phyloP scores from a whole-genome alignment of 768 basidiomycete genomes.

The Gautieria morchelliformis region DNA sequence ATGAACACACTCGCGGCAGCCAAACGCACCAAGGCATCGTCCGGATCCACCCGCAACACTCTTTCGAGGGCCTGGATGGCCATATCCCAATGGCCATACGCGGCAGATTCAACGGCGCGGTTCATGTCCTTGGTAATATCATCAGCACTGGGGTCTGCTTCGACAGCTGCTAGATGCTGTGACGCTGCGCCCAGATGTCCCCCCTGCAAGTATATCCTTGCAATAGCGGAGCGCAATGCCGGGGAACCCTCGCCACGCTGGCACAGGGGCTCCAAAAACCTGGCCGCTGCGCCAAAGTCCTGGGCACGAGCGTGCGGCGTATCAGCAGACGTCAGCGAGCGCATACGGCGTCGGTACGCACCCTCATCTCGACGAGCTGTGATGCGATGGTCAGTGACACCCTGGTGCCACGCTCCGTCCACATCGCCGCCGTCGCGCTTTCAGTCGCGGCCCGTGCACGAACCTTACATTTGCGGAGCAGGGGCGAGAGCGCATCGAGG shows the following conservation, averaged over 20 bases:
- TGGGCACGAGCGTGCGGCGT: constrained; percentile 17
- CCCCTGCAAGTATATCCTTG: constrained; percentile 63
- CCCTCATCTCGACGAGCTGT: constrained; percentile 81
- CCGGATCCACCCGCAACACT: constrained; percentile 43
- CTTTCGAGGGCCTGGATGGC: constrained; percentile 37
- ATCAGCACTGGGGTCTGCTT: constrained; percentile 32
- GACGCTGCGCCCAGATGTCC: constrained; percentile 55
- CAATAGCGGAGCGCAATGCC: constrained; percentile 58
- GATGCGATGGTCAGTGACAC: constrained; percentile 73
- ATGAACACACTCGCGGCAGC: background rate
- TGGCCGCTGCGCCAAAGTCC: constrained; percentile 64
- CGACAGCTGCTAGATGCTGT: constrained; percentile 46
- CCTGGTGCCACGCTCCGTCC: constrained; percentile 72
- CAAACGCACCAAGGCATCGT: constrained; percentile 46
- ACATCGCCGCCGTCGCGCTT: constrained; percentile 41
- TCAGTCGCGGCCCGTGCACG: constrained; percentile 32
- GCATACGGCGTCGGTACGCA: constrained; percentile 18
- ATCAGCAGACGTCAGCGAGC: background rate
- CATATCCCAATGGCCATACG: constrained; percentile 59
- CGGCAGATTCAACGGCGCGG: constrained; percentile 51
- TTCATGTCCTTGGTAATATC: constrained; percentile 50
- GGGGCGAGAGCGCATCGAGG: constrained; percentile 58
- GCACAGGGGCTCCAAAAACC: constrained; percentile 60
- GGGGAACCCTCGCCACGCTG: constrained; percentile 29
- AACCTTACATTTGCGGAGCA: constrained; percentile 51